Evolutionary conservation across 257 asterid genomes (phyloP).

Genomic region (Jacaranda mimosifolia): DNA sequence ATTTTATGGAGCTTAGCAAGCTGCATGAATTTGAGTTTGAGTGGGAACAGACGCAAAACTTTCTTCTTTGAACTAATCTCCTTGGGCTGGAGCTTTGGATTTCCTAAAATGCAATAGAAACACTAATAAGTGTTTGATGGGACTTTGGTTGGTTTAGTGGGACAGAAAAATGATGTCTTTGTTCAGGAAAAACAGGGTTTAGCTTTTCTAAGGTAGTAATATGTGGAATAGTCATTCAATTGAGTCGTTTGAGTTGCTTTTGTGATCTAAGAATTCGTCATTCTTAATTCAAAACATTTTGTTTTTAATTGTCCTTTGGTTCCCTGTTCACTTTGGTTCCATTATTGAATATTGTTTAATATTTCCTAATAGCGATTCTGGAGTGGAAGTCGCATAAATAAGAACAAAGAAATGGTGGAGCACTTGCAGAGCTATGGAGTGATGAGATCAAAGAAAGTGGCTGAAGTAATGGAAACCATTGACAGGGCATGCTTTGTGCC

Average conservation of each 20-base stretch:
- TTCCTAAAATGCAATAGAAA: not conserved
- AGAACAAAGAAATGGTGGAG: conserved; percentile 71
- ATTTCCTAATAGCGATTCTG: conserved; percentile 60
- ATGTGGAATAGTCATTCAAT: not conserved
- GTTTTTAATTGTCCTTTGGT: conserved; percentile 5
- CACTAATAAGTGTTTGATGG: conserved; percentile 16
- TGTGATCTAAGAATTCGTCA: not conserved
- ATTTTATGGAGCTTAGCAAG: conserved; percentile 8
- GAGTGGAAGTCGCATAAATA: conserved; percentile 50
- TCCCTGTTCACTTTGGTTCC: conserved; percentile 27
- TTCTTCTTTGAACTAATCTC: not conserved
- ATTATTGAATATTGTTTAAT: conserved; percentile 43
- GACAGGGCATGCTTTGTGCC: conserved; percentile 92
- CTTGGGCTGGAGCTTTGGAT: not conserved
- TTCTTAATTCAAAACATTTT: not conserved
- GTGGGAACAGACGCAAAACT: not conserved
- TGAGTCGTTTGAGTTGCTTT: conserved; percentile 12
- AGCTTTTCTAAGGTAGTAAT: not conserved
- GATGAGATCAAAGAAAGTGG: conserved; percentile 63
- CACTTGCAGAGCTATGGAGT: conserved; percentile 67
- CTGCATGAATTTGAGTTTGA: not conserved
- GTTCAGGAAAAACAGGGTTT: not conserved
- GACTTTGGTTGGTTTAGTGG: not conserved
- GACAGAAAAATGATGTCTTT: not conserved
- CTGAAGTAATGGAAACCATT: conserved; percentile 73